Evolutionary conservation across 495 filamentous ascomycete species (phyloP).

Genomic region (Hypomontagnella submonticulosa): DNA sequence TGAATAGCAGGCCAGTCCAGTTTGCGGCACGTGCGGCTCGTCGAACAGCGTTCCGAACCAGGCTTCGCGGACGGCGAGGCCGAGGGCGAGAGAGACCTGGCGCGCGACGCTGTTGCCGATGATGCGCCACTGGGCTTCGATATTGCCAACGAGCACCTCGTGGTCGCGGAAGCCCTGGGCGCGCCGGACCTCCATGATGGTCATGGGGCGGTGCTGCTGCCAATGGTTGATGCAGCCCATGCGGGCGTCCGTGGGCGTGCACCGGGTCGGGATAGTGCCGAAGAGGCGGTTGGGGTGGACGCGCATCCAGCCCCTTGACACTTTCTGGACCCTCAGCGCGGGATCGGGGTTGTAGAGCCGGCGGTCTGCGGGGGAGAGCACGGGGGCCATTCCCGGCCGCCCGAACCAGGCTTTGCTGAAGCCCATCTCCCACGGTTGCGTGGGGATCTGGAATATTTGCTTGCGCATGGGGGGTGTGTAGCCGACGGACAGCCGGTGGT

Average conservation of each 20-base stretch:
- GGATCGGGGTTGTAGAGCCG: conserved; percentile 43
- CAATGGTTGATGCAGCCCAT: conserved; percentile 67
- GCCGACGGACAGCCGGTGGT: conserved; percentile 64
- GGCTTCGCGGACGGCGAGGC: conserved; percentile 69
- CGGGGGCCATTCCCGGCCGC: conserved; percentile 44
- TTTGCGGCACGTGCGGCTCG: conserved; percentile 20
- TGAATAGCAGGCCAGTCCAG: neutral
- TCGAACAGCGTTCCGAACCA: conserved; percentile 55
- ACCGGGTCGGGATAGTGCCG: conserved; percentile 65
- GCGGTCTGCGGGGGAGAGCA: conserved; percentile 53
- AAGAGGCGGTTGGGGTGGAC: conserved; percentile 63
- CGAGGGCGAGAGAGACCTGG: conserved; percentile 69
- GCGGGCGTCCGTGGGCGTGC: conserved; percentile 58
- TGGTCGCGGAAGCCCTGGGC: conserved; percentile 75
- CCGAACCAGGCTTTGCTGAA: conserved; percentile 57
- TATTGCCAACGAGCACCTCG: conserved; percentile 70
- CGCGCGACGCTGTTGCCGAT: conserved; percentile 80
- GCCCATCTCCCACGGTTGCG: conserved; percentile 56
- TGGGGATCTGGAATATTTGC: conserved; percentile 56
- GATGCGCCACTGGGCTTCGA: conserved; percentile 65
- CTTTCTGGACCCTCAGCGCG: conserved; percentile 12
- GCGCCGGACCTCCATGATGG: conserved; percentile 70
- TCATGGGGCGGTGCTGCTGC: conserved; percentile 65
- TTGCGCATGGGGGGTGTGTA: conserved; percentile 44
- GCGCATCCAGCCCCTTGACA: conserved; percentile 61